Evolutionary conservation across 257 asterid genomes (phyloP), one percentile per base, ranked within the genome.

Genomic region (Linaria vulgaris): DNA sequence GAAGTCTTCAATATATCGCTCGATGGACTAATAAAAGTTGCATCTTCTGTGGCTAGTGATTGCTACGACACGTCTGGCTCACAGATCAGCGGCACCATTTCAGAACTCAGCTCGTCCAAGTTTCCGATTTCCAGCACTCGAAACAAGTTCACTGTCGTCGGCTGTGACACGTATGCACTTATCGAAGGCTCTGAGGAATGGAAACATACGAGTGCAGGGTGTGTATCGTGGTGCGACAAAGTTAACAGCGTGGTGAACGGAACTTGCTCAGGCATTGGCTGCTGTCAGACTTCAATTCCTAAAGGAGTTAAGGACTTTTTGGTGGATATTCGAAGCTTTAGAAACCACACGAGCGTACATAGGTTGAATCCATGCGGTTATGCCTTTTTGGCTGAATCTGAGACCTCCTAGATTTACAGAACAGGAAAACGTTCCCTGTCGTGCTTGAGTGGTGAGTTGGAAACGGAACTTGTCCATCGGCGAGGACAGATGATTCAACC

Each of bases 381-480:
- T 65, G 78, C 74, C 5, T 80, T 80, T 52, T 67, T 72, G 14
- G 70, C 54, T 30, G 72, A 77, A 46, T 23, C 61, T 0, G 48
- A 41, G 68, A 72, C 45, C 75, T 80, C 43, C 9, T 37, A 15
- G 38, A 46, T 22, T 45, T 76, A 13, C 37, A 6, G 46, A 30
- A 38, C 5, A 62, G 31, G 13, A 56, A 44, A 14, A 12, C 9
- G 12, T 16, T 77, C 7, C 80, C 80, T 1, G 59, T 71, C n/a
- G 61, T 77, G 51, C 78, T 69, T 55, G 77, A 74, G 59, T 77
- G 76, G 76, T 37, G 69, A 0, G 34, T 74, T 13, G 83, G 63
- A 22, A 71, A 66, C 11, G 43, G 17, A 34, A 69, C 67, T 0
- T 80, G 86, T 39, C 23, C 9, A 6, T 46, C 25, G 21, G 77